Base-by-base conservation (phyloP, 257 asterid species). In the Ocimum tenuiflorum region DNA sequence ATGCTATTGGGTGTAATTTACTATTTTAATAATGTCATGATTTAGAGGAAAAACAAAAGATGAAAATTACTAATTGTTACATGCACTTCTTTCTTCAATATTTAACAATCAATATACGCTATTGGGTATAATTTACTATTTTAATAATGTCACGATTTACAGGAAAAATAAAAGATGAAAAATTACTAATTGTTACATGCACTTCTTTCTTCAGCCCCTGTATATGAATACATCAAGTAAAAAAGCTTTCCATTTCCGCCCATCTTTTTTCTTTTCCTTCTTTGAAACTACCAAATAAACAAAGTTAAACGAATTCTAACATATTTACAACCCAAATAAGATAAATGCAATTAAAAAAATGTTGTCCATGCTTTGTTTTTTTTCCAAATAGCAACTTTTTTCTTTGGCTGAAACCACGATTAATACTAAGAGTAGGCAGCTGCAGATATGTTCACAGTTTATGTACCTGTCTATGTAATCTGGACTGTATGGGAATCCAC, bases 401-500 rank as follows among this genome's bases (percentile, higher is more conserved):
- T 54, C 33, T 4, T n/a, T n/a, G 2, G 7, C 29, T 17, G 1
- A 31, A 46, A 53, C 1, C 50, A 33, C 19, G 24, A 13, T 35
- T 65, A 10, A 13, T 12, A 33, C 4, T 19, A 13, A 36, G 0
- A 8, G 8, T 8, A 24, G 17, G 19, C 52, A 24, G 29, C 24
- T 15, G 41, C 15, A 1, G 15, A 48, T 61, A 23, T 19, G 22
- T 27, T 24, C 6, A n/a, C n/a, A 53, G 35, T 66, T 50, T 49
- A 41, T 19, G 23, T 18, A 51, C 69, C 64, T 62, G 53, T 39
- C 60, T 57, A 58, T 57, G 76, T 39, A 41, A 75, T 38, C 10
- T 52, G 36, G 70, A 75, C 36, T 41, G 69, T 58, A 59, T 73
- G 77, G 11, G 81, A 43, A 57, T 73, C 80, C 3, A 71, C 58